Base-by-base conservation (phyloP, 345 rosid genomes). In the Salix udensis region DNA sequence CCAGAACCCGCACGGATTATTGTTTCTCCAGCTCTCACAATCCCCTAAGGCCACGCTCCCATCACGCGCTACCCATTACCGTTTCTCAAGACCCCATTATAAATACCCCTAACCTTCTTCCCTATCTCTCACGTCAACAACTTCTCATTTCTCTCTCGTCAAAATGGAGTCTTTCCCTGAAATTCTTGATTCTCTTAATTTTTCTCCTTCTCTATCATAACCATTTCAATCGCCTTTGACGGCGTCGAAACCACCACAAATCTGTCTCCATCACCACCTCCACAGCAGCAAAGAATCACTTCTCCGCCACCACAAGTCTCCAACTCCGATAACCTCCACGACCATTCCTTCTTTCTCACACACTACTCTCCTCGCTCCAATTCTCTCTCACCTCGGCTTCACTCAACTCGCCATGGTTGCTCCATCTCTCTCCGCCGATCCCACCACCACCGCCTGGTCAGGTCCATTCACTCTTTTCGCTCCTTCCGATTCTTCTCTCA, bases 381-480 rank as follows among this genome's bases (percentile, higher is more conserved):
- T 87, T 75, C 92, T 88, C 31, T 79, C 89, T 52, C 92, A 88
- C 70, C 94, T 90, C 74, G 91, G 92, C 74, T 90, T 82, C 86
- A 86, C 80, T 78, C 88, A 86, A 75, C 88, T 90, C 19, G 84
- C 94, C 66, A 79, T 72, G 37, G 91, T 87, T 0, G 88, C 87
- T 36, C 89, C 89, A 4, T 85, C 89, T 3, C 88, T 87, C 79
- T 73, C 87, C 40, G 66, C 72, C 50, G 86, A 80, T 42, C 70
- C 88, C 42, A 16, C 84, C 75, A 46, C 76, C 76, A 67, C 81
- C 69, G 60, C 76, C 26, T 87, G 89, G 94, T 84, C 86, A n/a
- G 91, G 92, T 4, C 94, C 92, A 5, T 87, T 86, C 58, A 90
- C 94, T 60, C 73, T 90, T 78, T 90, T 90, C 68, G 92, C 92